phyloP scores from a whole-genome alignment of 805 yeast species.

The Danielozyma ontarioensis region DNA sequence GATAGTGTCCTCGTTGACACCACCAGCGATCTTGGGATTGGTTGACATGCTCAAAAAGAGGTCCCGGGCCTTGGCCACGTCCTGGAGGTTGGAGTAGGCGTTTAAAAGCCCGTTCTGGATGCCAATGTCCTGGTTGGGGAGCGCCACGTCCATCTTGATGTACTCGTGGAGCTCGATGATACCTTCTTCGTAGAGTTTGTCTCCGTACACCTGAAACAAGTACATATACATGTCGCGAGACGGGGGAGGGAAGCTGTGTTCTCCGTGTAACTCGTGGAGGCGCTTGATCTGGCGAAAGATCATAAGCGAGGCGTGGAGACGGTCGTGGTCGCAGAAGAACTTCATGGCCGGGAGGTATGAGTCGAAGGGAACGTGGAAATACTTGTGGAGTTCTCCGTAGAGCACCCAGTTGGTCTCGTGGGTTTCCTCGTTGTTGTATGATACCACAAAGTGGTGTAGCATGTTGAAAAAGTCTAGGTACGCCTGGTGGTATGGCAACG shows the following conservation, averaged over 20 bases:
- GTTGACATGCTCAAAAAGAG: slow-evolving; percentile 55
- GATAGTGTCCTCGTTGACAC: slow-evolving; percentile 58
- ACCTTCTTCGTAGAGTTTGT: slow-evolving; percentile 56
- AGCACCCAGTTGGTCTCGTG: slow-evolving; percentile 52
- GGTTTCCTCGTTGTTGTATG: slow-evolving; percentile 23
- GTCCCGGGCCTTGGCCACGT: slow-evolving; percentile 51
- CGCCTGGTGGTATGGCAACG: slow-evolving; percentile 16
- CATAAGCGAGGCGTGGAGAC: slow-evolving; percentile 58
- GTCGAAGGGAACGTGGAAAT: slow-evolving; percentile 54
- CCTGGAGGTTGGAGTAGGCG: slow-evolving; percentile 57
- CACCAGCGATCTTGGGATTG: slow-evolving; percentile 41
- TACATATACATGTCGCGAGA: slow-evolving; percentile 49
- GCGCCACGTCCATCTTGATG: slow-evolving; percentile 53
- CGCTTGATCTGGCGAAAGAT: slow-evolving; percentile 58
- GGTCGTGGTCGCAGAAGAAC: slow-evolving; percentile 45
- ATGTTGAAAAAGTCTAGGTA: slow-evolving; percentile 23
- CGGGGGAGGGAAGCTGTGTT: slow-evolving; percentile 9
- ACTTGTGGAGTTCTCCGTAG: slow-evolving; percentile 51
- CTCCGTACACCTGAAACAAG: slow-evolving; percentile 59
- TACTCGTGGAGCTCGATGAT: slow-evolving; percentile 58
- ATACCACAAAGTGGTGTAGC: slow-evolving; percentile 26
- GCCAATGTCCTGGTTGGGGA: slow-evolving; percentile 48
- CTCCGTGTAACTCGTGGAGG: slow-evolving; percentile 48
- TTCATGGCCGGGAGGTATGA: slow-evolving; percentile 54
- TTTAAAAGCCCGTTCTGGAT: slow-evolving; percentile 60